Evolutionary conservation across 73 alveolate genomes (phyloP), one percentile per base, ranked within the genome.

Genomic region (Durusdinium trenchii): DNA sequence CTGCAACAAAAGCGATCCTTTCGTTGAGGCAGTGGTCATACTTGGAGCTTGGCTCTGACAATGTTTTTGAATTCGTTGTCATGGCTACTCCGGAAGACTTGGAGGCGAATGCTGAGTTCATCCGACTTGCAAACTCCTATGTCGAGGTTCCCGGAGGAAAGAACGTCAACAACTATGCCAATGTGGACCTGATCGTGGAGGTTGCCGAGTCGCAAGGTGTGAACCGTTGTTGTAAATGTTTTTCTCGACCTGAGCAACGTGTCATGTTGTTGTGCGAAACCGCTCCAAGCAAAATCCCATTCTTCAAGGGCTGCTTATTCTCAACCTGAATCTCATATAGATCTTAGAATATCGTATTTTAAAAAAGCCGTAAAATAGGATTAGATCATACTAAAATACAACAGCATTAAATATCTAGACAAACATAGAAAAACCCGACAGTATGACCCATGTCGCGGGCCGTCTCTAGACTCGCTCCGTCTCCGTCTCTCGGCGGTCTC

Each of bases 171-270:
- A 94, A 94, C 99, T 92, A 92, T 71, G 98, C 98, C 60, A 94
- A 94, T 38, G 99, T 94, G 38, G 94, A 76, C 60, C 57, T 94
- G 85, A 94, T 94, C 46, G 94, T 76, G 26, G 94, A 94, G 32
- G 73, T 79, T 26, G 99, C 99, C 43, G 60, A 94, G 86, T 32
- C 73, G 86, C 95, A 99, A 86, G 99, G 99, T 32, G 69, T 12
- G 69, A 12, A 57, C 69, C 32, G 95, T 99, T 47, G 89, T 96
- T 42, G 99, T 99, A 12, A 12, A 57, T 57, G 12, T 57, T 12
- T 23, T 16, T 57, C 32, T 57, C 69, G 23, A 57, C 69, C 69
- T 16, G 12, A 16, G 12, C 69, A 12, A 57, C 69, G 69, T 57
- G 69, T 12, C 12, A 23, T 12, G 69, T n/a, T n/a, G n/a, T n/a